Conservation (phyloP, 352 stramenopile species). For the Sclerospora graminicola region DNA sequence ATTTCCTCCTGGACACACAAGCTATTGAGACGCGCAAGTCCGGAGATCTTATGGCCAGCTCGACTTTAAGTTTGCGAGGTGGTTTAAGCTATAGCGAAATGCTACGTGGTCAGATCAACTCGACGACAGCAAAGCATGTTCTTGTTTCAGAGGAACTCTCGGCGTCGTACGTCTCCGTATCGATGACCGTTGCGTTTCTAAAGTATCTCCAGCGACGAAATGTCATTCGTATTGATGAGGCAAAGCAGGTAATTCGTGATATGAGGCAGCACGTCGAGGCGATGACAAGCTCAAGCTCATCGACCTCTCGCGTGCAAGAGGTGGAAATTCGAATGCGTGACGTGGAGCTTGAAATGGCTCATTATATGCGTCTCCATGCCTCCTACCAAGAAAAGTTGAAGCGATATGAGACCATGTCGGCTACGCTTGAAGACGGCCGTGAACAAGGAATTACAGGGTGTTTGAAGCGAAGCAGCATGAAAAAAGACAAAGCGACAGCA, state of each 20-base stretch:
- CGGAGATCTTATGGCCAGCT: constrained; percentile 25
- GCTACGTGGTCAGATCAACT: constrained; percentile 42
- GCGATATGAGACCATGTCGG: constrained; percentile 50
- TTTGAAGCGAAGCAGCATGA: constrained; percentile 78
- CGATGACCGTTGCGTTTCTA: constrained; percentile 69
- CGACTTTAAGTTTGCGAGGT: constrained; percentile 18
- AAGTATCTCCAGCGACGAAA: constrained; percentile 67
- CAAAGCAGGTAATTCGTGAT: constrained; percentile 34
- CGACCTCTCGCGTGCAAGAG: constrained; percentile 12
- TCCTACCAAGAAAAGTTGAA: constrained; percentile 62
- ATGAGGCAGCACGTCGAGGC: constrained; percentile 46
- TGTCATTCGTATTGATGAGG: constrained; percentile 44
- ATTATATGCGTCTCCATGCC: constrained; percentile 51
- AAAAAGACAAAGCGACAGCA: constrained; percentile 73
- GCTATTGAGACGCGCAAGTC: constrained; percentile 38
- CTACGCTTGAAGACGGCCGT: constrained; percentile 62
- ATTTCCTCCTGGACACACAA: constrained; percentile 71
- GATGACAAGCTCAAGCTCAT: constrained; percentile 4
- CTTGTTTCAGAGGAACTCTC: constrained; percentile 79
- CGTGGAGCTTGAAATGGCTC: constrained; percentile 37
- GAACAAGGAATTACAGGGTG: constrained; percentile 77
- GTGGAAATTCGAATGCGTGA: constrained; percentile 37
- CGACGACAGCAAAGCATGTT: constrained; percentile 47
- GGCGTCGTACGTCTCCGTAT: constrained; percentile 72
- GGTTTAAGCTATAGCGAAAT: constrained; percentile 49